Conservation (phyloP, 1,284 basidiomycete genomes). For the Ceratobasidium sp. region DNA sequence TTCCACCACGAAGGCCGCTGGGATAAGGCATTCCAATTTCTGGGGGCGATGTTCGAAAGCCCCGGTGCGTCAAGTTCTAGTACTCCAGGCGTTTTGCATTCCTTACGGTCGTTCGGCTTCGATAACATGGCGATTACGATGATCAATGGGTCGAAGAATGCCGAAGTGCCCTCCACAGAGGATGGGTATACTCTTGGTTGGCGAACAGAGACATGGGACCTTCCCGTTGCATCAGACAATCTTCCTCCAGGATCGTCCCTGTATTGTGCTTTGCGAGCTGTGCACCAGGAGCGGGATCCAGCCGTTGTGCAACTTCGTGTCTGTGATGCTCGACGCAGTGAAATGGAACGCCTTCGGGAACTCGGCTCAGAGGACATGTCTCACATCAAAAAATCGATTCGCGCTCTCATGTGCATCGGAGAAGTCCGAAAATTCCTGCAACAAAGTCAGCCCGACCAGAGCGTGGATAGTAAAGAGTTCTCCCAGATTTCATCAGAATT, state of each 20-base stretch:
- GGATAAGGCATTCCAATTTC: slow-evolving; percentile 87
- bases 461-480: slow-evolving; percentile 45
- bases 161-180: slow-evolving; percentile 53
- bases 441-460: neutral
- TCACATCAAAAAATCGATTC: slow-evolving; percentile 70
- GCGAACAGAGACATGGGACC: slow-evolving; percentile 91
- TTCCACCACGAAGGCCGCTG: slow-evolving; percentile 93
- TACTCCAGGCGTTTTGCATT: slow-evolving; percentile 66
- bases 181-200: slow-evolving; percentile 83
- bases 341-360: slow-evolving; percentile 68
- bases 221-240: slow-evolving; percentile 65
- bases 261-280: slow-evolving; percentile 78
- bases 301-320: slow-evolving; percentile 58
- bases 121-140: slow-evolving; percentile 76
- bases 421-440: slow-evolving; percentile 58
- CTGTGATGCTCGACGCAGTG: slow-evolving; percentile 59
- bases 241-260: slow-evolving; percentile 64
- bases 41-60: slow-evolving; percentile 83
- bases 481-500: slow-evolving; percentile 61
- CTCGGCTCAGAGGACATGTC: slow-evolving; percentile 78
- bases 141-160: slow-evolving; percentile 53
- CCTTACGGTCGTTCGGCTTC: slow-evolving; percentile 89
- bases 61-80: slow-evolving; percentile 50
- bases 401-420: slow-evolving; percentile 77
- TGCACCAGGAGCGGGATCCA: slow-evolving; percentile 73